phyloP scores from a whole-genome alignment of 306 rosid species.

The Mucuna pruriens region DNA sequence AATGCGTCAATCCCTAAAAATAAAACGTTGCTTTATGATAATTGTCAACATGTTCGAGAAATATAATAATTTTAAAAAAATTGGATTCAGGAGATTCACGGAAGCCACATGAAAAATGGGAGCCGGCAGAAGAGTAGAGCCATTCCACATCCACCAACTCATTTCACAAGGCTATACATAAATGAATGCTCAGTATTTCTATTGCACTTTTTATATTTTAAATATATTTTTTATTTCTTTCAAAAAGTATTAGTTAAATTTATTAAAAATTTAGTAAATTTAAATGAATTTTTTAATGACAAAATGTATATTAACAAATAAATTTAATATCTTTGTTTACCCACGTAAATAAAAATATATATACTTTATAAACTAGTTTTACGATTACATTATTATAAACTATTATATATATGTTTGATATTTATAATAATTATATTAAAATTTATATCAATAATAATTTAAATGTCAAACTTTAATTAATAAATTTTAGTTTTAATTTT shows the following conservation, averaged over 20 bases:
- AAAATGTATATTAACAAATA: neutral
- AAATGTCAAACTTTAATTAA: no score
- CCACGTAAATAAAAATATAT: no score
- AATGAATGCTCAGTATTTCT: neutral
- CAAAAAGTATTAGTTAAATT: neutral
- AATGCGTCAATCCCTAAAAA: neutral
- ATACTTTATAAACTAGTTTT: no score
- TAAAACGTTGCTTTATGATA: neutral
- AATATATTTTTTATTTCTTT: no score
- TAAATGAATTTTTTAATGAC: neutral
- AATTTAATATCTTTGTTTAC: neutral
- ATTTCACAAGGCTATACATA: neutral
- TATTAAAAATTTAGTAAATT: neutral
- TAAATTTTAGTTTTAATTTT: no score
- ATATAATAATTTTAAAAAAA: neutral
- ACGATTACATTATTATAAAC: no score
- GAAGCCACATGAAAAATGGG: neutral
- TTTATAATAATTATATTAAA: no score
- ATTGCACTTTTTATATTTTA: neutral
- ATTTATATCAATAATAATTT: no score
- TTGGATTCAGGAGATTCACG: neutral
- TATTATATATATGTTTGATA: no score
- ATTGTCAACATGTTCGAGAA: neutral
- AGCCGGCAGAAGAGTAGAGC: neutral
- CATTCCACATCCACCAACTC: neutral